These are phyloP conservation scores for Candida xyloterini DNA, from an alignment of 805 yeast species.

Conservation along the genomic window DNA sequence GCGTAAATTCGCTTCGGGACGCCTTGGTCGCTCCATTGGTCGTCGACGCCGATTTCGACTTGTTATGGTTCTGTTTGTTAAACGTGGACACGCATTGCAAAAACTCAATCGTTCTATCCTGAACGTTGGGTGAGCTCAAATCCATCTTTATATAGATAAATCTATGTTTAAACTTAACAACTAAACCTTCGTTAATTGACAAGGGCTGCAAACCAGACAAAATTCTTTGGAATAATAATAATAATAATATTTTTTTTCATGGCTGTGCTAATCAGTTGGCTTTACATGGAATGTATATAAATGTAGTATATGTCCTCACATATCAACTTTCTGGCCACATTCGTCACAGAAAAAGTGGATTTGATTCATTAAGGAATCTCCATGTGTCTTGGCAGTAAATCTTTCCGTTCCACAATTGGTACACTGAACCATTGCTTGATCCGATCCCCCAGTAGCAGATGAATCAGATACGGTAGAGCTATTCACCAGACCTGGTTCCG, in stretches of 20 bases:
- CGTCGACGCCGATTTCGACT: conserved; percentile 24
- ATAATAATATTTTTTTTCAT: too few species aligned
- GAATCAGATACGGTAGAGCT: not conserved
- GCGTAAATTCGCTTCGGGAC: conserved; percentile 59
- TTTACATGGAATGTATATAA: too few species aligned
- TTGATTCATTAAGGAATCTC: conserved; percentile 12
- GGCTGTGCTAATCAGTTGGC: not conserved
- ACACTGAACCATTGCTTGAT: conserved; percentile 21
- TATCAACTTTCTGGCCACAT: conserved; percentile 26
- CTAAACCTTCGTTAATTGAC: conserved; percentile 1
- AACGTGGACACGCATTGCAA: conserved; percentile 84
- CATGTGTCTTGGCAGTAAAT: conserved; percentile 26
- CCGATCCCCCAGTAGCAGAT: conserved; percentile 4
- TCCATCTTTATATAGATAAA: conserved; percentile 18
- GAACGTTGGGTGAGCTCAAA: conserved; percentile 39
- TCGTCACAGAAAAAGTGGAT: conserved; percentile 28
- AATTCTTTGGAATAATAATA: too few species aligned
- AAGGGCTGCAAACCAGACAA: conserved; percentile 9
- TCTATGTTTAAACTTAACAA: conserved; percentile 4
- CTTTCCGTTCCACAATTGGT: conserved; percentile 20
- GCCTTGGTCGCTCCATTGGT: conserved; percentile 23
- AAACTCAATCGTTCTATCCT: conserved; percentile 89
- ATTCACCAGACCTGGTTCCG: too few species aligned
- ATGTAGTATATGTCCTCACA: not conserved
- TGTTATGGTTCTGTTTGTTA: conserved; percentile 47